Percentiles rank a stretch among this genome's conserved stretches.
Conservation (phyloP, 805 yeast species). For the Metschnikowia amazonensis region DNA sequence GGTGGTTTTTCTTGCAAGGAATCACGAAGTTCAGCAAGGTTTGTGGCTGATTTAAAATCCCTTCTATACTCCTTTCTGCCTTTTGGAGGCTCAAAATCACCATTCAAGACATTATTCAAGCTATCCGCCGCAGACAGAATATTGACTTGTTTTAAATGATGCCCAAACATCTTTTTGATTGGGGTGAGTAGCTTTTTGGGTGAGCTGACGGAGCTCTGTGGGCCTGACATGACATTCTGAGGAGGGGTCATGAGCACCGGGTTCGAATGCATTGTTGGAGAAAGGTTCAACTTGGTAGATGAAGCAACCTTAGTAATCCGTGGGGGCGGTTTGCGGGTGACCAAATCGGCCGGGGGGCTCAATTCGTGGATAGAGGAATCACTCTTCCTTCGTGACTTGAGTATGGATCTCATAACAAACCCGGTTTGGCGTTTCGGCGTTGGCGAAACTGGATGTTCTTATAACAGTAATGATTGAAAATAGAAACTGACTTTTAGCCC, state of each 20-base stretch:
- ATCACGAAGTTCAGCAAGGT: constrained; percentile 2
- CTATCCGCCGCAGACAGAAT: constrained; percentile 10
- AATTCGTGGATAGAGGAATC: constrained; percentile 18
- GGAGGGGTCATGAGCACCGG: constrained; percentile 12
- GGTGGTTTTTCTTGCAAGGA: neutral
- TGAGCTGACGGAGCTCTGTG: constrained; percentile 18
- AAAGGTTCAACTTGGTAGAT: neutral
- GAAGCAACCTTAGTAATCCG: constrained; percentile 1
- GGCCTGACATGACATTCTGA: constrained; percentile 6
- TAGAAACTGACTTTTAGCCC: neutral
- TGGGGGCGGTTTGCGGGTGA: neutral
- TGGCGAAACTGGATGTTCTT: neutral
- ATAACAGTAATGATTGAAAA: neutral
- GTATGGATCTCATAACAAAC: constrained; percentile 17
- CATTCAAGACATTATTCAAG: constrained; percentile 10
- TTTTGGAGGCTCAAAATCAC: constrained; percentile 15
- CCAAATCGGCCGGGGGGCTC: constrained; percentile 7
- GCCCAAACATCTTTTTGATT: constrained; percentile 29
- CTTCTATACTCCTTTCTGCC: constrained; percentile 4
- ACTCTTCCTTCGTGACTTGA: constrained; percentile 18
- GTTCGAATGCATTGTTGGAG: neutral
- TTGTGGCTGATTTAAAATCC: neutral
- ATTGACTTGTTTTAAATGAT: constrained; percentile 15
- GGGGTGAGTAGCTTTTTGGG: constrained; percentile 39
- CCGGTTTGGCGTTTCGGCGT: neutral